Base-by-base conservation (phyloP, 2,329 filamentous ascomycete species). In the Fusarium subtropicale region DNA sequence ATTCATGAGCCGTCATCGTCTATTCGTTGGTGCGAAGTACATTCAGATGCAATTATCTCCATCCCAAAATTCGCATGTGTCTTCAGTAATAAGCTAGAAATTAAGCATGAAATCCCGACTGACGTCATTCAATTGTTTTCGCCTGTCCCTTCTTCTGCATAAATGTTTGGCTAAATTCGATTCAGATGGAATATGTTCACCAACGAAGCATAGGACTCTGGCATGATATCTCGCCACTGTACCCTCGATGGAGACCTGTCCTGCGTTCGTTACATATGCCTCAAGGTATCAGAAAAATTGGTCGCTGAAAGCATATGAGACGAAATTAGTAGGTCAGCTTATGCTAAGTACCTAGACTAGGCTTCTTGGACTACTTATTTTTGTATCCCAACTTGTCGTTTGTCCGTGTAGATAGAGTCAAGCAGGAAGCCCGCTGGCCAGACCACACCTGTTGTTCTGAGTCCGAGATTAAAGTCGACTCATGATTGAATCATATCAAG, bases 71-170 rank as follows among this genome's bases (percentile, higher is more conserved):
- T 13, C 15, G 15, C n/a, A 38, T 18, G 12, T 36, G 12, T 22
- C n/a, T 22, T 36, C 44, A 51, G 34, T 48, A 56, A 56, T 57
- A 63, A 63, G 50, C 60, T 63, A 63, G 26, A 44, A 63, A 52
- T 54, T 60, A 65, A 65, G 60, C 46, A 48, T 65, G 60, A 60
- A 60, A 30, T 6, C 11, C 11, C 4, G 7, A 6, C 12, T 66
- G 61, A 66, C 55, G 61, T 66, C 61, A 61, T 30, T 11, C 3
- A 30, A 24, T 16, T 18, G 13, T 39, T 1, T 8, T 15, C 20
- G 15, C 24, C 28, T 28, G 20, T 45, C 26, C n/a, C 7, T 44
- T 18, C 16, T 28, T 28, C 13, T n/a, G 26, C 2, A 12, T n/a
- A 31, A 30, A 46, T 8, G 10, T 10, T n/a, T 13, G 18, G 15